Evolutionary conservation across 2,329 filamentous ascomycete species (phyloP), one percentile per base, ranked within the genome.

Genomic region (Penicillium sp.): DNA sequence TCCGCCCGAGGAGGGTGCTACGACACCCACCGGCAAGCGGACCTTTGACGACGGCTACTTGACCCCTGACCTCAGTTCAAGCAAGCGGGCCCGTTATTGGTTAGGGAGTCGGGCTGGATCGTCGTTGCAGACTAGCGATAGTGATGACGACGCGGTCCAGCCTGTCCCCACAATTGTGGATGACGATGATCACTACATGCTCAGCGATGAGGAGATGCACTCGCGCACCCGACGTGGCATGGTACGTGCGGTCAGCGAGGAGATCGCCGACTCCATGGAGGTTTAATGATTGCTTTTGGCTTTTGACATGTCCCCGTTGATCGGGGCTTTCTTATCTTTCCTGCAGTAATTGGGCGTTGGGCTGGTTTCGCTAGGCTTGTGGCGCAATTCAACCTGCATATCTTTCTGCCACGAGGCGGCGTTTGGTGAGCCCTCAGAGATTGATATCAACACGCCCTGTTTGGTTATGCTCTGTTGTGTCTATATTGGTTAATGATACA

Each of bases 81-180:
- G 77, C 54, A 95, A 95, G 70, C 82, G 89, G 31, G 86, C 87
- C 10, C 78, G 76, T 44, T 95, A 86, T 64, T 95, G 89, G 90
- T 75, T 95, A 3, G 87, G 88, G 28, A 80, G 86, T 44, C 73
- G 69, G 26, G 70, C 73, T 3, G 64, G 65, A 25, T 56, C 67
- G 35, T 57, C 64, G 18, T 60, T 66, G 34, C 47, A 62, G 29
- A 67, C 67, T 28, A 60, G 67, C 8, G 65, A 67, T 20, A 62
- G 60, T 35, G 65, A 68, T 33, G 66, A 64, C 20, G 70, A 73
- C 23, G 64, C 71, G 46, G 62, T 44, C 18, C 5, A 22, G 13
- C 42, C 48, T 1, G 17, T 46, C 9, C 51, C 55, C n/a, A 57
- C 55, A 4, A 53, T 58, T 8, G 54, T 64, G 12, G 61, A 68